Evolutionary conservation across 805 yeast genomes (phyloP).

Genomic region (Hanseniaspora lindneri): DNA sequence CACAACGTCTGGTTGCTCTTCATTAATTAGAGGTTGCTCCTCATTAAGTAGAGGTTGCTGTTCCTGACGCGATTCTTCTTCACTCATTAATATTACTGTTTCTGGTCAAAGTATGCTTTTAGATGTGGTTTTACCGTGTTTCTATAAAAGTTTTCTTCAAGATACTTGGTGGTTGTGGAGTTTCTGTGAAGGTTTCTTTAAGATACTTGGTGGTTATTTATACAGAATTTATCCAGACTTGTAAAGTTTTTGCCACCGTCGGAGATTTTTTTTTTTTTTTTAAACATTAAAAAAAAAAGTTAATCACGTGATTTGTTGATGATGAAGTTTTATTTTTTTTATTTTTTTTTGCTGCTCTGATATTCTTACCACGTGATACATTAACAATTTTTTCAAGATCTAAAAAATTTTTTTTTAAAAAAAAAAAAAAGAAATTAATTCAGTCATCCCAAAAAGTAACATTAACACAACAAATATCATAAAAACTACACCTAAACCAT

Average conservation of each 20-base stretch:
- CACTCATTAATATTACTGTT: background rate
- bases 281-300: no score
- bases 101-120: no score
- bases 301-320: no score
- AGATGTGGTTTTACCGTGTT: no score
- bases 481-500: background rate
- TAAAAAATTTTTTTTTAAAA: background rate
- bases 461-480: background rate
- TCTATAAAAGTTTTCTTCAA: background rate
- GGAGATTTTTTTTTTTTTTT: no score
- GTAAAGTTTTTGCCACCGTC: no score
- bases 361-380: background rate
- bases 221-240: no score
- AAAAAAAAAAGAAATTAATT: background rate
- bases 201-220: no score
- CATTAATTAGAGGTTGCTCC: conserved; percentile 18
- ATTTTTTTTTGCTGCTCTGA: no score
- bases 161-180: no score
- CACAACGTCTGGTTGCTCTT: conserved; percentile 27
- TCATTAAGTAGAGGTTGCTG: conserved; percentile 17
- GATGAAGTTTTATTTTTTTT: no score
- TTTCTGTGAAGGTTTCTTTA: no score
- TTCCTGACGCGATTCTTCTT: conserved; percentile 14
- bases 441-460: background rate
- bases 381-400: background rate